Evolutionary conservation across 106 monocot genomes (phyloP), one percentile per base, ranked within the genome.

Genomic region (Allium fistulosum): DNA sequence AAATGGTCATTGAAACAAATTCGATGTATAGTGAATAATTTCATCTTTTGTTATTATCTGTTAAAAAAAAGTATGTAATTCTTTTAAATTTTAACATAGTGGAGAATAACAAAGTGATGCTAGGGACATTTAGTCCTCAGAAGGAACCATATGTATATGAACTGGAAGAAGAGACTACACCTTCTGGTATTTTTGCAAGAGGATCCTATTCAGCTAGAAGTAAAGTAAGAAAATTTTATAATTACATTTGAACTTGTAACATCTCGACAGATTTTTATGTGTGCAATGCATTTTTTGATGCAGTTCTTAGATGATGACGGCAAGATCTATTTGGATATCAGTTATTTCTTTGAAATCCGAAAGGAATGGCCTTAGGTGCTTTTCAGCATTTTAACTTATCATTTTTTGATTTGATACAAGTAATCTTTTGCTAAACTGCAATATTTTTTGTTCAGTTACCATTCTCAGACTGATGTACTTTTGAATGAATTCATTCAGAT

Each of bases 61-160:
- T 22, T 22, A 22, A 22, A 22, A 22, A 22, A 22, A 22, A 22
- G 22, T 22, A 22, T 22, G 22, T 22, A 22, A 22, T 22, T 22
- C 22, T 22, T 22, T 22, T 22, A 22, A 22, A 22, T 22, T 4
- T 57, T 63, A 17, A 10, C 67, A 8, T 78, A 90, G 94, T 94
- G 59, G 94, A 94, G 51, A 87, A 74, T 74, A 87, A 77, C 10
- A 94, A 90, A 49, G 76, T 84, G 22, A 94, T 94, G 94, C 69
- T 94, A 50, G 94, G 94, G 63, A 94, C 94, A 12, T 94, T 90
- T 72, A 90, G 94, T 61, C 94, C 94, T 63, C 86, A 82, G 63
- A 74, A 61, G 50, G 94, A 94, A 58, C 82, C 94, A 49, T 94
- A 94, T 68, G 71, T 72, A 9, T 84, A 78, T 67, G 87, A 94